phyloP scores from a whole-genome alignment of 2,329 filamentous ascomycete species.

The Fusarium sulawesiense region DNA sequence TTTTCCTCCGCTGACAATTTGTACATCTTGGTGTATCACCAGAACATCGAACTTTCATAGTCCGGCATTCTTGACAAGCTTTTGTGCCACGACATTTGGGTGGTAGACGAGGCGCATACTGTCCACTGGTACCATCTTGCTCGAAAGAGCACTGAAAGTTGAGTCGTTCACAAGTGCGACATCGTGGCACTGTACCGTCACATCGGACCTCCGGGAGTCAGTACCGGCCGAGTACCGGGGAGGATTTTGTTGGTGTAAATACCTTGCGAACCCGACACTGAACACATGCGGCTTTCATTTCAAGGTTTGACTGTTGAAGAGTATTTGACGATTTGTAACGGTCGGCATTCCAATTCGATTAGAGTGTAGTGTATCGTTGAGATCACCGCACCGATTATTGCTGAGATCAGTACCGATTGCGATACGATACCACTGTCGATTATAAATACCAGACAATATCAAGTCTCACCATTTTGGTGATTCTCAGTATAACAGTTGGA shows the following conservation, averaged over 20 bases:
- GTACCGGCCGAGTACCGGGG: constrained; percentile 41
- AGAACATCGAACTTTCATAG: constrained; percentile 47
- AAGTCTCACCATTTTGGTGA: background rate
- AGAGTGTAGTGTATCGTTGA: background rate
- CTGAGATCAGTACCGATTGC: background rate
- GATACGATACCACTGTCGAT: background rate
- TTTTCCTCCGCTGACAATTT: constrained; percentile 44
- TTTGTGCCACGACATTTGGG: constrained; percentile 45
- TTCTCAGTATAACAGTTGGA: background rate
- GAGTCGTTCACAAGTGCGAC: constrained; percentile 44
- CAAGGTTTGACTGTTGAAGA: background rate
- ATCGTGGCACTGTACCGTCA: constrained; percentile 42
- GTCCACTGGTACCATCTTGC: constrained; percentile 41
- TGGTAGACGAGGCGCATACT: constrained; percentile 41
- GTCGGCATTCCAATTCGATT: background rate
- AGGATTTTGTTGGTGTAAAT: background rate
- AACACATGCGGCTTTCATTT: constrained; percentile 46
- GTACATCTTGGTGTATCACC: constrained; percentile 43
- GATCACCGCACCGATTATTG: background rate
- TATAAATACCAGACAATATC: constrained; percentile 2
- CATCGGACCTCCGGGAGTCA: constrained; percentile 47
- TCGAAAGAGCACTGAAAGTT: constrained; percentile 46
- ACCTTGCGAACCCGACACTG: constrained; percentile 48
- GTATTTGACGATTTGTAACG: background rate
- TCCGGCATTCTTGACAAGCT: constrained; percentile 43